Percentiles rank a stretch among this genome's conserved stretches.
These are phyloP conservation scores for Leccinum rimulosum DNA, from an alignment of 768 basidiomycete genomes.

Conservation along the genomic window DNA sequence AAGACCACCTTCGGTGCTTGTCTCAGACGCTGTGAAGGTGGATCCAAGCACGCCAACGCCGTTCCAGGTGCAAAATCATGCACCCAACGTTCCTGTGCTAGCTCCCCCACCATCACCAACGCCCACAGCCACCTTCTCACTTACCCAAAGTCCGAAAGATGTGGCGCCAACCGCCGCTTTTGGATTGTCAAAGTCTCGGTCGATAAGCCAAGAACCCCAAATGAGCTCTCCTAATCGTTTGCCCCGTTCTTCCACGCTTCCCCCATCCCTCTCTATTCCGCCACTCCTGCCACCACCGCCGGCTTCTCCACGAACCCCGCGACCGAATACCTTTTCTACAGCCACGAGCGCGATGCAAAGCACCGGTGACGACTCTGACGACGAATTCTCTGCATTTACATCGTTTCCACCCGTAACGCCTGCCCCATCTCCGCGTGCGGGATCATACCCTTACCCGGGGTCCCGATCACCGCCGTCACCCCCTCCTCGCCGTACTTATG, in stretches of 20 bases:
- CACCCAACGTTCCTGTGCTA: constrained; percentile 13
- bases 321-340: constrained; percentile 15
- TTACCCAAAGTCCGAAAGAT: constrained; percentile 14
- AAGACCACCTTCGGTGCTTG: constrained; percentile 9
- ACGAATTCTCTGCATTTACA: constrained; percentile 54
- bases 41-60: not conserved
- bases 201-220: constrained; percentile 16
- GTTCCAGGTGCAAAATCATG: constrained; percentile 4
- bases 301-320: constrained; percentile 33
- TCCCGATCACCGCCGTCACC: constrained; percentile 28
- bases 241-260: constrained; percentile 19
- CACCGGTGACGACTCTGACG: constrained; percentile 30
- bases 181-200: constrained; percentile 1
- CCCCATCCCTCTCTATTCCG: constrained; percentile 24
- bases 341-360: not conserved
- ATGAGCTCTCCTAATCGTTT: constrained; percentile 20
- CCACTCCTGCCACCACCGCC: constrained; percentile 32
- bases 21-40: not conserved
- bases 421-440: constrained; percentile 5
- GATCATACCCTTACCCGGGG: constrained; percentile 12
- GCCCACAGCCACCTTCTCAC: constrained; percentile 25
- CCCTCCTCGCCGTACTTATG: constrained; percentile 27
- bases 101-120: constrained; percentile 29
- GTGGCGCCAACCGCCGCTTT: constrained; percentile 1
- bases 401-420: constrained; percentile 24